Evolutionary conservation across 2,329 filamentous ascomycete genomes (phyloP), one percentile per base, ranked within the genome.

Genomic region (Calycina marina): DNA sequence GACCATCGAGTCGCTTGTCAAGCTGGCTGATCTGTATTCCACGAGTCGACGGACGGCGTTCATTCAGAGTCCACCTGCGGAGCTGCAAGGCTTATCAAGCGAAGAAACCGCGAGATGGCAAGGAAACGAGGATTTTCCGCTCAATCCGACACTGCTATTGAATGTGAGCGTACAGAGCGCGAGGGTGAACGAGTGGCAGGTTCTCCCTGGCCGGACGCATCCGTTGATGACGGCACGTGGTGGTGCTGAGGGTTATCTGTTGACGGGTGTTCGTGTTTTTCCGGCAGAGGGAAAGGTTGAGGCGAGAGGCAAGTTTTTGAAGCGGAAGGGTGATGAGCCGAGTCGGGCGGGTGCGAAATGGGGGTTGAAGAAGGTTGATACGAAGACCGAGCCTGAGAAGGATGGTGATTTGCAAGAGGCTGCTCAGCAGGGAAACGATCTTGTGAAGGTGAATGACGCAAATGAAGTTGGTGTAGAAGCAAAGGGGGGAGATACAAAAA

Each of bases 191-290:
- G 65, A 72, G 32, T 96, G 84, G 82, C 90, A 98, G 60, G 86
- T 94, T 2, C 56, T 98, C 28, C 90, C 90, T 0, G 82, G 84
- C 1, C 64, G 90, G 33, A 96, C 90, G 32, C 90, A 98, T 59
- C 90, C 90, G 5, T 57, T 92, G 34, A 98, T 98, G 90, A 93
- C 82, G 38, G 75, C 75, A 22, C 69, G 71, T 25, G 90, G 90
- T 13, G 88, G 88, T 1, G 74, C 84, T 0, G 88, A 96, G 50
- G 90, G 90, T 0, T 98, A 83, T 54, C 54, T 98, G 3, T 85
- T 96, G 44, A 88, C 84, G 16, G 88, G 69, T 0, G 82, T 79
- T 52, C 71, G 76, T 44, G 84, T 90, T 1, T 60, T 88, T 28
- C 90, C 90, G 0, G 73, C 80, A 0, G 71, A 82, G 47, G 83